Evolutionary conservation across 192 early-diverging fungal species (phyloP), one percentile per base, ranked within the genome.

Genomic region (Jimgerdemannia lactiflua): DNA sequence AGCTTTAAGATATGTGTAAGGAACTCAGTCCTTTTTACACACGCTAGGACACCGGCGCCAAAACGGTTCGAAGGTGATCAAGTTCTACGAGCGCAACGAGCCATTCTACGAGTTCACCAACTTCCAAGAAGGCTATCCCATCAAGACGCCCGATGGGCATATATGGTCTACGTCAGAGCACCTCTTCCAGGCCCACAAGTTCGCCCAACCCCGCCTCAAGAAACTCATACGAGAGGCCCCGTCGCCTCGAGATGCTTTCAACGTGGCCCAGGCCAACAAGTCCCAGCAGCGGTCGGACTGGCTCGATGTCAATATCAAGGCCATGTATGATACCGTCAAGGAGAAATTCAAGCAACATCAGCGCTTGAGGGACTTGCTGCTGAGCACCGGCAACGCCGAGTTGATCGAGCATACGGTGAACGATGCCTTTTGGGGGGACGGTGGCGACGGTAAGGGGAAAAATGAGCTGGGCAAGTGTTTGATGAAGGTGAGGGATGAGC

Each of bases 401-500:
- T 65, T 86, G 3, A 79, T 87, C 7, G 85, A 86, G 68, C 85
- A 86, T 74, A 86, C 85, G 11, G 69, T 73, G 41, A 41, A 72
- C 8, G 85, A 86, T 87, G 71, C n/a, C 11, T 86, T 86, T 59
- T 86, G 85, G 85, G 85, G 75, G 11, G 85, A 86, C 71, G 85
- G 29, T 29, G 29, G 49, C 6, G 83, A 87, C 74, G 85, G 86
- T 4, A 80, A 20, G 3, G 85, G 85, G 39, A 63, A 39, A 40
- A 86, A 86, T 67, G 74, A 19, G 42, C 69, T 86, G 39, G 85
- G 85, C 42, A 42, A 68, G 4, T 39, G 86, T 42, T 75, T 86
- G 42, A 87, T 86, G 85, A 29, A 29, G 29, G 29, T 29, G 29
- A 29, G 29, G 29, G 29, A 29, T 29, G 29, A 29, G 29, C 29